These are phyloP conservation scores for Neocatenulostroma microsporum DNA, from an alignment of 2,329 filamentous ascomycete genomes.

Conservation along the genomic window DNA sequence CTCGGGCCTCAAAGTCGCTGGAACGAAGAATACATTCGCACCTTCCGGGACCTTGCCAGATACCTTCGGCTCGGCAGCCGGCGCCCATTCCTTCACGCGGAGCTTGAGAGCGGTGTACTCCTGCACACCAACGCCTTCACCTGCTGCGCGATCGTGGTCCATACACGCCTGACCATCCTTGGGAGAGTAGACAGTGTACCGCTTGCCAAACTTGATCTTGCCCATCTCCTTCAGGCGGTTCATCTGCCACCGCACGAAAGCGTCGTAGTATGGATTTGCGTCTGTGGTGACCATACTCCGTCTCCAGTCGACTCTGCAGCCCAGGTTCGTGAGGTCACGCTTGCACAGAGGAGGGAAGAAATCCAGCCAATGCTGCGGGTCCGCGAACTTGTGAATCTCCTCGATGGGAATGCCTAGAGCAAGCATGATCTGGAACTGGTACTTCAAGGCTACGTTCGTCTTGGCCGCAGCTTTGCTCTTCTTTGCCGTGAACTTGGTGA, in stretches of 20 bases:
- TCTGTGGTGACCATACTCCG: constrained; percentile 90
- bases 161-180: constrained; percentile 84
- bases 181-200: constrained; percentile 87
- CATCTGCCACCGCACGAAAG: constrained; percentile 97
- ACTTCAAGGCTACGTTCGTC: constrained; percentile 89
- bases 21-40: constrained; percentile 78
- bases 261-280: constrained; percentile 92
- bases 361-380: constrained; percentile 84
- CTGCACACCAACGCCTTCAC: constrained; percentile 75
- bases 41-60: constrained; percentile 69
- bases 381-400: constrained; percentile 88
- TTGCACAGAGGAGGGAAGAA: constrained; percentile 81
- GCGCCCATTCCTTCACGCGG: constrained; percentile 81
- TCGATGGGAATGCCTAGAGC: constrained; percentile 78
- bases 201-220: constrained; percentile 89
- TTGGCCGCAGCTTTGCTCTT: constrained; percentile 79
- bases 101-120: constrained; percentile 92
- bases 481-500: constrained; percentile 85
- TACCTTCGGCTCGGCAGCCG: constrained; percentile 62
- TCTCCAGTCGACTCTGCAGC: constrained; percentile 86
- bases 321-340: constrained; percentile 73
- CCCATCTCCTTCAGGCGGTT: constrained; percentile 77
- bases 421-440: constrained; percentile 92
- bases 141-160: constrained; percentile 75
- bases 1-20: constrained; percentile 87